A percentile compares a stretch with the other conserved stretches of the same genome.
Evolutionary conservation across 306 rosid genomes (phyloP).

Genomic region (Sicyos edulis): DNA sequence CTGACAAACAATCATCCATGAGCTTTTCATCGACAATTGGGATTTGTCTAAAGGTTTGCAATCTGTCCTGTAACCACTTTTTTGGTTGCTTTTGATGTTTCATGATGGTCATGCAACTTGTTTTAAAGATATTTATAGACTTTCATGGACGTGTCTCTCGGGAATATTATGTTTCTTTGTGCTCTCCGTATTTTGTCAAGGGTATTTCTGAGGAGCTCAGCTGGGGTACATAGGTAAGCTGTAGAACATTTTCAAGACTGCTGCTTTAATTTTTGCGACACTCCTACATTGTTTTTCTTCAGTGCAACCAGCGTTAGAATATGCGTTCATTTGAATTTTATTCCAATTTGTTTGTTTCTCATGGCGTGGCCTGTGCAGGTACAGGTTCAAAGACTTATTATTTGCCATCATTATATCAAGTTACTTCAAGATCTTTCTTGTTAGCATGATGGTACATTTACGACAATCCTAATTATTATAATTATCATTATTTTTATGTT

Average conservation of each 20-base stretch:
- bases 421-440: constrained; percentile 79
- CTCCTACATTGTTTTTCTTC: background rate
- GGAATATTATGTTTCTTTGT: constrained; percentile 57
- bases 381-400: constrained; percentile 38
- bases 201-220: constrained; percentile 42
- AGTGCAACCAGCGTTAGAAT: background rate
- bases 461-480: background rate
- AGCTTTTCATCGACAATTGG: constrained; percentile 48
- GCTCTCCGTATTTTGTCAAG: constrained; percentile 44
- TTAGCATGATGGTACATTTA: constrained; percentile 65
- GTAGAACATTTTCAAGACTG: background rate
- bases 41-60: constrained; percentile 52
- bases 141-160: constrained; percentile 46
- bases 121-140: constrained; percentile 37
- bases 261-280: background rate
- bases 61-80: background rate
- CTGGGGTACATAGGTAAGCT: constrained; percentile 42
- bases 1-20: constrained; percentile 39
- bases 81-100: constrained; percentile 1
- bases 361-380: background rate
- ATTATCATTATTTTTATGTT: background rate
- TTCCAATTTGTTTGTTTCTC: background rate
- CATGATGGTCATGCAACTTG: background rate
- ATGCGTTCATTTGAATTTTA: background rate
- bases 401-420: constrained; percentile 68